Percentiles rank a stretch among this genome's conserved stretches.
Evolutionary conservation across 805 yeast species (phyloP).

Genomic region (Candida taoyuanica): DNA sequence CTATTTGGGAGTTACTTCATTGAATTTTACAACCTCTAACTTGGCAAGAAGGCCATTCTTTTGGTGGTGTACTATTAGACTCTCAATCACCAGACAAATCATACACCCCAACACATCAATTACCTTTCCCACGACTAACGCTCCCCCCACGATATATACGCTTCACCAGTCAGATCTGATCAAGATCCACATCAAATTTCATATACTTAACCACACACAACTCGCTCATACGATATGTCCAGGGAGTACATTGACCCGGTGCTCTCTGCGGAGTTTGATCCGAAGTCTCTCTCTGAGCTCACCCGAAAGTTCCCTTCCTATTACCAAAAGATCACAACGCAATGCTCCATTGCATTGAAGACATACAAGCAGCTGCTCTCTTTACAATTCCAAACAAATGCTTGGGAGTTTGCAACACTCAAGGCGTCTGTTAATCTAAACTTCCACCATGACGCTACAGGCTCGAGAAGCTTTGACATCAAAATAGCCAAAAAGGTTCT

Average conservation of each 20-base stretch:
- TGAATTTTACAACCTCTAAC: too few relatives aligned
- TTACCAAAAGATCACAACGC: slow-evolving; percentile 18
- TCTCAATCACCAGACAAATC: too few relatives aligned
- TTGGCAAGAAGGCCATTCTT: too few relatives aligned
- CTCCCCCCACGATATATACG: too few relatives aligned
- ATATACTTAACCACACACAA: too few relatives aligned
- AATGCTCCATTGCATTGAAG: slow-evolving; percentile 26
- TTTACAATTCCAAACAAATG: slow-evolving; percentile 25
- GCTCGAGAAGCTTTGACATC: slow-evolving; percentile 40
- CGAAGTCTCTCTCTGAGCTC: slow-evolving; percentile 10
- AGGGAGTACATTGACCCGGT: slow-evolving; percentile 19
- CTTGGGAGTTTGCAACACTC: slow-evolving; percentile 32
- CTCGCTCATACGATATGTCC: background rate
- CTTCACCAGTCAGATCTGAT: background rate
- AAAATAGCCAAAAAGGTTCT: slow-evolving; percentile 53
- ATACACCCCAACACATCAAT: too few relatives aligned
- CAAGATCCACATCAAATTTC: background rate
- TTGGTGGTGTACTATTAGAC: too few relatives aligned
- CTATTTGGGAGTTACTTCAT: too few relatives aligned
- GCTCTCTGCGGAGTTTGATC: slow-evolving; percentile 12
- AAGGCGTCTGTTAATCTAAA: slow-evolving; percentile 26
- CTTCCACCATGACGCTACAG: slow-evolving; percentile 16
- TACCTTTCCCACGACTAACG: too few relatives aligned
- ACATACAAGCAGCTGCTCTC: slow-evolving; percentile 27
- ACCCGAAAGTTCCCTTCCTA: slow-evolving; percentile 12